A percentile compares a stretch with the other conserved stretches of the same genome.
Conservation (phyloP, 2,329 filamentous ascomycete species). For the Talaromyces islandicus region DNA sequence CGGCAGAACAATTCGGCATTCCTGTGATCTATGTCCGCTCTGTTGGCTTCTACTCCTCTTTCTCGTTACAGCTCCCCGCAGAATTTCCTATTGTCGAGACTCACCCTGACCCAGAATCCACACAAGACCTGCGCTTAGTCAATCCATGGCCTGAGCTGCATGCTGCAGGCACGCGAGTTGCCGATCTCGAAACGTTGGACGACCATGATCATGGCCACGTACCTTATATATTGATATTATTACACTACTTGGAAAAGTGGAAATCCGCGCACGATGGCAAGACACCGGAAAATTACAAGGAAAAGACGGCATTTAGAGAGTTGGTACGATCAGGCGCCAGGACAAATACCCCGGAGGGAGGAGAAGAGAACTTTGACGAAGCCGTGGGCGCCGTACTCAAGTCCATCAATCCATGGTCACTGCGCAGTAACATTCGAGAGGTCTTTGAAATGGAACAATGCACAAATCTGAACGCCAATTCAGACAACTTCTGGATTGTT, state of each 20-base stretch:
- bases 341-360: constrained; percentile 70
- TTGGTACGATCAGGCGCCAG: constrained; percentile 63
- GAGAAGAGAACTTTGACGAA: constrained; percentile 96
- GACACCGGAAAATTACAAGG: constrained; percentile 67
- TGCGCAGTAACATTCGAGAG: constrained; percentile 65
- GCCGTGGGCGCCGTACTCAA: constrained; percentile 83
- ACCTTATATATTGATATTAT: constrained; percentile 75
- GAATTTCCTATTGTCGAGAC: constrained; percentile 92
- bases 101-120: constrained; percentile 81
- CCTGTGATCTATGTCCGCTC: constrained; percentile 80
- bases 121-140: constrained; percentile 75
- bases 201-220: constrained; percentile 86
- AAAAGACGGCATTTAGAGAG: constrained; percentile 78
- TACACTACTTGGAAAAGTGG: constrained; percentile 80
- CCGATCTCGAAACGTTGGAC: constrained; percentile 62
- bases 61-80: constrained; percentile 70
- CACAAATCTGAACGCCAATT: constrained; percentile 37
- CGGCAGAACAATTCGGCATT: constrained; percentile 53
- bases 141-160: constrained; percentile 79
- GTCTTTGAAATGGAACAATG: constrained; percentile 69
- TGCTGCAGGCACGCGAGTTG: constrained; percentile 59
- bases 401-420: constrained; percentile 63
- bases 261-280: constrained; percentile 61
- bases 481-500: constrained; percentile 80
- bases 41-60: constrained; percentile 86